Evolutionary conservation across 148 eudicot genomes (phyloP).

Genomic region (Drosera capensis): DNA sequence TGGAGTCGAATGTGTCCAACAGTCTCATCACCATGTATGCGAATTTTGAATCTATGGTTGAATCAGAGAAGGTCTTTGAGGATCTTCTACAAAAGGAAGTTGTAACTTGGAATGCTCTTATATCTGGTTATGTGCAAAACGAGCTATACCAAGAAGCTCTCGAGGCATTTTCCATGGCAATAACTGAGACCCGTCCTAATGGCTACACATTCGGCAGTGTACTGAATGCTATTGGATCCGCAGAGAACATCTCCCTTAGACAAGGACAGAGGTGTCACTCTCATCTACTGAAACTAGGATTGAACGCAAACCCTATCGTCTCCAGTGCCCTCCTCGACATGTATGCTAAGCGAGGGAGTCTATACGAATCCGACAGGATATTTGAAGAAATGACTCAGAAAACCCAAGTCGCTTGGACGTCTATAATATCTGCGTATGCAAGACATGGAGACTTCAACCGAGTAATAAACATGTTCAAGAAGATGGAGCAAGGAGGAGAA

Average conservation of each 20-base stretch:
- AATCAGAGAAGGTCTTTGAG: conserved; percentile 45
- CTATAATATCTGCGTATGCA: conserved; percentile 78
- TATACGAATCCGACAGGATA: conserved; percentile 42
- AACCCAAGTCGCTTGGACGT: conserved; percentile 78
- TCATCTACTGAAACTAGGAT: conserved; percentile 43
- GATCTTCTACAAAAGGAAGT: conserved; percentile 38
- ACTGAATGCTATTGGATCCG: conserved; percentile 60
- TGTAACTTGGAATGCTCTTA: conserved; percentile 69
- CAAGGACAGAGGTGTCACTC: conserved; percentile 68
- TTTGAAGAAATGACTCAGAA: conserved; percentile 32
- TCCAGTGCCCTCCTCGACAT: conserved; percentile 72
- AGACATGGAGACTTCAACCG: conserved; percentile 80
- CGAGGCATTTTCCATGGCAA: conserved; percentile 28
- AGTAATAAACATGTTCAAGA: conserved; percentile 45
- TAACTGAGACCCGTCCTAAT: conserved; percentile 38
- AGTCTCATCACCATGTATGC: conserved; percentile 85
- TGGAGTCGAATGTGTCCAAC: conserved; percentile 50
- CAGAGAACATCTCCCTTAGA: conserved; percentile 55
- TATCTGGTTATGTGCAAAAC: conserved; percentile 64
- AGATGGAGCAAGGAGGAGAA: conserved; percentile 39
- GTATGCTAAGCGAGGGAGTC: conserved; percentile 88
- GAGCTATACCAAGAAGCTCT: conserved; percentile 51
- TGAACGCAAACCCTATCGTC: conserved; percentile 38
- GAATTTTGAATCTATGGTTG: conserved; percentile 42
- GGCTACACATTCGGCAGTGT: conserved; percentile 72